These are phyloP conservation scores for Trichaptum fuscoviolaceum DNA, from an alignment of 768 basidiomycete genomes.

Conservation along the genomic window DNA sequence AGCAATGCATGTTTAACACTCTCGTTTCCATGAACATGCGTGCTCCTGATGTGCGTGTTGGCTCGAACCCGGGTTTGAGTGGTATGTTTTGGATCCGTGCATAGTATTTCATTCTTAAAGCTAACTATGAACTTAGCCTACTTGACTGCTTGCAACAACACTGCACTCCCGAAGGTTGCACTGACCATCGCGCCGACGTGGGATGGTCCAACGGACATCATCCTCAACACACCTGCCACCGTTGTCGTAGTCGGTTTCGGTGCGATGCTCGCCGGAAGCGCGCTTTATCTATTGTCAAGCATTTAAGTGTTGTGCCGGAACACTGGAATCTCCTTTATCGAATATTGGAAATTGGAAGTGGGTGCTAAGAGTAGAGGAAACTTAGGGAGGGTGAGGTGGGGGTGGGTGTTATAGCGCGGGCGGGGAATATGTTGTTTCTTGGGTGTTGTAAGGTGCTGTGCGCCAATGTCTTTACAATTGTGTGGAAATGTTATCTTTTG, in stretches of 20 bases:
- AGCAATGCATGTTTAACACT: slow-evolving; percentile 62
- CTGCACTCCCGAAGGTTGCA: slow-evolving; percentile 30
- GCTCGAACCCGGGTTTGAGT: slow-evolving; percentile 51
- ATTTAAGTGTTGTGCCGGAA: slow-evolving; percentile 26
- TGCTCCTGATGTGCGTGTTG: slow-evolving; percentile 47
- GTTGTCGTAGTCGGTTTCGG: slow-evolving; percentile 40
- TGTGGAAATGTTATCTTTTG: neutral
- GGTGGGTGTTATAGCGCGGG: neutral
- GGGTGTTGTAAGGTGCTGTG: neutral
- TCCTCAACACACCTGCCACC: slow-evolving; percentile 39
- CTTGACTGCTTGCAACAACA: slow-evolving; percentile 42
- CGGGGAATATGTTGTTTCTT: neutral
- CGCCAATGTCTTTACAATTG: neutral
- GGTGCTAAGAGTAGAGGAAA: neutral
- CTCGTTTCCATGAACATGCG: slow-evolving; percentile 46
- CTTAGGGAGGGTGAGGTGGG: neutral
- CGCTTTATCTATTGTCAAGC: slow-evolving; percentile 49
- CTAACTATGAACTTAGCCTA: slow-evolving; percentile 40
- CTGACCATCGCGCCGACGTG: slow-evolving; percentile 46
- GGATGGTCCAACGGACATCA: slow-evolving; percentile 53
- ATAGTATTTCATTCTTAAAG: neutral
- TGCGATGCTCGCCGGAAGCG: slow-evolving; percentile 42
- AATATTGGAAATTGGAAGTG: neutral
- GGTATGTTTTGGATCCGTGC: slow-evolving; percentile 33
- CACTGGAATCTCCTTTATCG: too few species aligned